Percentiles rank a stretch among this genome's conserved stretches.
These are phyloP conservation scores for Pythium dissimile DNA, from an alignment of 352 stramenopile genomes.

Conservation along the genomic window DNA sequence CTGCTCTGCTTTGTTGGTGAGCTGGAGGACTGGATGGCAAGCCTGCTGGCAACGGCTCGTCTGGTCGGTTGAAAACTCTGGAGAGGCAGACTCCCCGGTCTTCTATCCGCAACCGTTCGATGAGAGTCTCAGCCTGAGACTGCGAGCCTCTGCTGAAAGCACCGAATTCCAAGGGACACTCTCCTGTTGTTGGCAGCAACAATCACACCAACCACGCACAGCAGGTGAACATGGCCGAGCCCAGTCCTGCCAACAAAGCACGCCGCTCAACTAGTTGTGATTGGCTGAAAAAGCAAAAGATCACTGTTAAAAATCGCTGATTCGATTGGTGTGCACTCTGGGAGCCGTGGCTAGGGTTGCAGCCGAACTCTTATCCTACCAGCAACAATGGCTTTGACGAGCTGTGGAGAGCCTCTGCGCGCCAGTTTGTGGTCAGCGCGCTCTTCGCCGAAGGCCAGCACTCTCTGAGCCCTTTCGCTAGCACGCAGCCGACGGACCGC, in stretches of 20 bases:
- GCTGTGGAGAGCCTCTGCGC: too few species aligned
- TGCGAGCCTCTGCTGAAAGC: too few species aligned
- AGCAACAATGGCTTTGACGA: slow-evolving; percentile 11
- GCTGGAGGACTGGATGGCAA: background rate
- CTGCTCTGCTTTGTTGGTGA: too few species aligned
- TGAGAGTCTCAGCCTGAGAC: too few species aligned
- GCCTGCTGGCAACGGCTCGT: background rate
- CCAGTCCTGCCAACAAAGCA: background rate
- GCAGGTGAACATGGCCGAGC: background rate
- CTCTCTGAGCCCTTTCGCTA: background rate
- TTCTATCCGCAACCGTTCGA: too few species aligned
- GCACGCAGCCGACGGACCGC: background rate
- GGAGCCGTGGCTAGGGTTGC: background rate
- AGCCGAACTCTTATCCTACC: slow-evolving; percentile 8
- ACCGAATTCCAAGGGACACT: too few species aligned
- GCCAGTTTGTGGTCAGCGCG: slow-evolving; percentile 23
- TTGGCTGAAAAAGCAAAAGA: slow-evolving; percentile 2
- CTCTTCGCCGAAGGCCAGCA: slow-evolving; percentile 4
- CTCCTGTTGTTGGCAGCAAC: too few species aligned
- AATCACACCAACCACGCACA: too few species aligned
- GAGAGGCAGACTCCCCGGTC: too few species aligned
- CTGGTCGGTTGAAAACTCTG: background rate
- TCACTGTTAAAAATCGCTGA: slow-evolving; percentile 9
- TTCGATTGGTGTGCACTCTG: slow-evolving; percentile 8
- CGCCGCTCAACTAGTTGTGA: background rate